Evolutionary conservation across 2,329 filamentous ascomycete genomes (phyloP).

Genomic region (Diaporthe caulivora): DNA sequence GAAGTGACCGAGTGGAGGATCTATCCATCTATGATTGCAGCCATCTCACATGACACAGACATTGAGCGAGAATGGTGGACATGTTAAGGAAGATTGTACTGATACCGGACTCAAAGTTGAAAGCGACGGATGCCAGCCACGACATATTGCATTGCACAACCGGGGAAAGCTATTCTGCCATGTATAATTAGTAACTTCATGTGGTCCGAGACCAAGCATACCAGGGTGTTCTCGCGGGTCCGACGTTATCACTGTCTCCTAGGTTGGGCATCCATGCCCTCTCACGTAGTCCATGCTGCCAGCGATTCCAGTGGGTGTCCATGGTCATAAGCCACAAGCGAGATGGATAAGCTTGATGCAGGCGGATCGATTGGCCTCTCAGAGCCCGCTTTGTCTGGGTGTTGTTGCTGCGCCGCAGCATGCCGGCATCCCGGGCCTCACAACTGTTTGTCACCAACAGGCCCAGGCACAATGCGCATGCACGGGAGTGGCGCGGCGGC

Average conservation of each 20-base stretch:
- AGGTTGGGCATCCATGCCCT: not conserved
- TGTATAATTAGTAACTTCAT: constrained; percentile 27
- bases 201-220: constrained; percentile 30
- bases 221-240: constrained; percentile 24
- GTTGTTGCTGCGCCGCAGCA: constrained; percentile 7
- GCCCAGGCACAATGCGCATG: not conserved
- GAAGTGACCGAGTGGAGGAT: constrained; percentile 16
- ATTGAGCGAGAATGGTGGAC: not conserved
- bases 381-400: not conserved
- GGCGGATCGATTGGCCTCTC: not conserved
- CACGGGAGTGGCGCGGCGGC: not conserved
- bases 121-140: constrained; percentile 18
- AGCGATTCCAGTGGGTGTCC: not conserved
- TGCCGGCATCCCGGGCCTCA: constrained; percentile 13
- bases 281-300: not conserved
- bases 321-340: not conserved
- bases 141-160: constrained; percentile 24
- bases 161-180: constrained; percentile 12
- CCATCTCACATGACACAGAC: constrained; percentile 1
- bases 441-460: not conserved
- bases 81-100: constrained; percentile 8
- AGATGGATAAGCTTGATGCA: constrained; percentile 5
- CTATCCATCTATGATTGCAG: constrained; percentile 2
- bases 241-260: not conserved
- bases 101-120: not conserved